Evolutionary conservation across 164 flowering plant species (phyloP).

Genomic region (Euptelea pleiosperma): DNA sequence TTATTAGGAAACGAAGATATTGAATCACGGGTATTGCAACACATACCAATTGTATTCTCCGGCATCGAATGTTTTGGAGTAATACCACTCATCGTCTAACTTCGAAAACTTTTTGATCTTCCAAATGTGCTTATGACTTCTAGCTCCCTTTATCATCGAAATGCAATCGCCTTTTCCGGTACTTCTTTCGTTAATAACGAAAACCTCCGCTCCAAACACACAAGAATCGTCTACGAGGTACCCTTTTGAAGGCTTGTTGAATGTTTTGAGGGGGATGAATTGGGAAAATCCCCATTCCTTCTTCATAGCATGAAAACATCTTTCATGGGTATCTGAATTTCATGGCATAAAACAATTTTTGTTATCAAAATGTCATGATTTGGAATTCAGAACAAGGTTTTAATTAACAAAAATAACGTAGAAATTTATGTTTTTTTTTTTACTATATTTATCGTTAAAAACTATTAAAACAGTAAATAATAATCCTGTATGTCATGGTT

Average conservation of each 20-base stretch:
- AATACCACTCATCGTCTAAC: no score
- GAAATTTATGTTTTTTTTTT: no score
- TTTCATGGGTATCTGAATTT: conserved; percentile 3
- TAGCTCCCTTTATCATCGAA: not conserved
- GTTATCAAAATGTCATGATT: no score
- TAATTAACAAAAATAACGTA: no score
- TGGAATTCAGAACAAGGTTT: no score
- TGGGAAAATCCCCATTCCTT: conserved; percentile 20
- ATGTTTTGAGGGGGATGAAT: conserved; percentile 11
- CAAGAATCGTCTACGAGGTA: conserved; percentile 18
- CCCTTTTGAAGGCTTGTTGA: conserved; percentile 17
- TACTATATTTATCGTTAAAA: no score
- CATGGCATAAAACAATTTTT: not conserved
- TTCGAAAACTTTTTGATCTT: conserved; percentile 10
- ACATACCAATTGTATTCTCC: no score
- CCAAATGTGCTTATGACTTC: not conserved
- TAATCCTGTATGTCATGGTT: no score
- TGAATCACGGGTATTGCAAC: no score
- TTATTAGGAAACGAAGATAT: no score
- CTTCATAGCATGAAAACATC: conserved; percentile 17
- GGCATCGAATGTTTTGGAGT: no score
- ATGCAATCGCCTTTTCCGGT: conserved; percentile 2
- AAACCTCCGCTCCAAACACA: conserved; percentile 23
- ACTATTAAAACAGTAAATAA: no score
- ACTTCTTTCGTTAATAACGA: conserved; percentile 5